phyloP scores from a whole-genome alignment of 257 asterid species.

The Ajuga chamaepitys region DNA sequence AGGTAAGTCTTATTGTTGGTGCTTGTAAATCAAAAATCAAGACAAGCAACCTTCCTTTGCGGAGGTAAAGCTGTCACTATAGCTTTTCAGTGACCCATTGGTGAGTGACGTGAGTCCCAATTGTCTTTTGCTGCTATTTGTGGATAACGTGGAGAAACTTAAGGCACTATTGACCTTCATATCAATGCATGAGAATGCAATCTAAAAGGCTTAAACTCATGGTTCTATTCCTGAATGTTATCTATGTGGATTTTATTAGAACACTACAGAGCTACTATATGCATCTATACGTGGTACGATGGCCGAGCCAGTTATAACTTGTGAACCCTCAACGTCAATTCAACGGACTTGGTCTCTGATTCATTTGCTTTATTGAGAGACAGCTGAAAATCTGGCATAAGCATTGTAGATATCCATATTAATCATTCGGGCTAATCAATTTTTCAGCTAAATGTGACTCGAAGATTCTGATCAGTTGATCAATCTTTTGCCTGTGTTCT shows the following conservation, averaged over 20 bases:
- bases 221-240: background rate
- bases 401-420: background rate
- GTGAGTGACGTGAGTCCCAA: background rate
- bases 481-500: background rate
- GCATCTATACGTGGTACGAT: background rate
- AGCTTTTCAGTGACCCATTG: background rate
- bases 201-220: background rate
- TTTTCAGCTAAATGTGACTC: background rate
- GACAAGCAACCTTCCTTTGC: background rate
- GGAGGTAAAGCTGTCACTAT: background rate
- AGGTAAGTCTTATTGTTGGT: slow-evolving; percentile 39
- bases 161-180: background rate
- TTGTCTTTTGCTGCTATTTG: background rate
- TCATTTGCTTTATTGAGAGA: background rate
- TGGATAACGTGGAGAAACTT: background rate
- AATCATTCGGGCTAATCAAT: background rate
- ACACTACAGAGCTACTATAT: background rate
- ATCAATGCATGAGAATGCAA: background rate
- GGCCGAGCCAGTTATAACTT: background rate
- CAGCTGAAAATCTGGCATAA: background rate
- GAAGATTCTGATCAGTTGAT: background rate
- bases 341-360: background rate
- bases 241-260: background rate
- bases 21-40: background rate
- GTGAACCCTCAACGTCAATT: background rate